Evolutionary conservation across 1,284 basidiomycete genomes (phyloP), one percentile per base, ranked within the genome.

Genomic region (Cutaneotrichosporon sp.): DNA sequence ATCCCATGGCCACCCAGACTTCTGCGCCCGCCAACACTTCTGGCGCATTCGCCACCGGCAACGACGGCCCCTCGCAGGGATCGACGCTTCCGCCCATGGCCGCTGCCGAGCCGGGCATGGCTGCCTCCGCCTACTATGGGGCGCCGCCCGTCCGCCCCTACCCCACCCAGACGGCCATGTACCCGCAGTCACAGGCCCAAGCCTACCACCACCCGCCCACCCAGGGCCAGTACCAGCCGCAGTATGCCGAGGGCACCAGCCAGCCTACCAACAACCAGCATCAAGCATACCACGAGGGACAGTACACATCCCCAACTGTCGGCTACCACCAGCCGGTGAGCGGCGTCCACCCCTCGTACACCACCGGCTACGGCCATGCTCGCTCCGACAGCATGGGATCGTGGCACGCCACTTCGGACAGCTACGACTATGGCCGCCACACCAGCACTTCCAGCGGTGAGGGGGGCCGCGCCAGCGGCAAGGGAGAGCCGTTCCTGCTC

Each of bases 401-500:
- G 51, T 53, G 51, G 51, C 24, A 50, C 47, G 24, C 45, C 9
- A 31, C 47, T 4, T n/a, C n/a, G n/a, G 47, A 50, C 51, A 42
- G 11, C 34, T 25, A 36, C 29, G 36, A 36, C 42, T 56, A 56
- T 46, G 31, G 31, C 20, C 36, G 33, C 24, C 54, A 47, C 22
- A 47, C 47, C 38, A 59, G 34, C 16, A 25, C 25, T 16, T 42
- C 38, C 38, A 42, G 18, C 7, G 38, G 38, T 6, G 47, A 29
- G 6, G 18, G 24, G 31, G 34, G 55, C 22, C 33, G 22, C 16
- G 27, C 22, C 31, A 29, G 34, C 29, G 71, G 70, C 58, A 65
- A 69, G 51, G 62, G 71, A 27, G 77, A 77, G 60, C 77, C 77
- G 9, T 73, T 79, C 64, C 68, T 79, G 29, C 68, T 64, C 24